Conservation (phyloP, 352 stramenopile genomes). For the Globisporangium heterothallicum region DNA sequence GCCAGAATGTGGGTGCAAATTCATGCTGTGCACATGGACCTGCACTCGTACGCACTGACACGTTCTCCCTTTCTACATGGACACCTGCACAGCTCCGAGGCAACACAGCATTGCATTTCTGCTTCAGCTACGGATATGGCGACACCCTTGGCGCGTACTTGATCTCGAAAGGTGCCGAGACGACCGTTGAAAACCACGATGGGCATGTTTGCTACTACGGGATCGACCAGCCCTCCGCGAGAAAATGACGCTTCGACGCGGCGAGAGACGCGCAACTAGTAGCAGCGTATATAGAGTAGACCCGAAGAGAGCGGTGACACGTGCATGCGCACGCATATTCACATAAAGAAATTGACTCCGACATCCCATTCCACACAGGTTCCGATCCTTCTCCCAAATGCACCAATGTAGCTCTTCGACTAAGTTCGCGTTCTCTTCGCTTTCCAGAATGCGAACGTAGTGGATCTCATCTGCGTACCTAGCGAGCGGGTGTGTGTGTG, state of each 20-base stretch:
- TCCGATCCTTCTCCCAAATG: no score
- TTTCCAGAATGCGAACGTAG: neutral
- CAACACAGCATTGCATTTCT: conserved; percentile 90
- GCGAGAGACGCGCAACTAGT: no score
- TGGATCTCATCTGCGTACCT: no score
- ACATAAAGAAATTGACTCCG: no score
- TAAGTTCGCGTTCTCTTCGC: neutral
- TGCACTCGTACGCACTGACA: no score
- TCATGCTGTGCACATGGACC: neutral
- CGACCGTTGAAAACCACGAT: conserved; percentile 60
- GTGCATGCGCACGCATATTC: no score
- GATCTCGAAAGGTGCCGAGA: conserved; percentile 83
- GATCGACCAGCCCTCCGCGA: conserved; percentile 33
- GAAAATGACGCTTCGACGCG: no score
- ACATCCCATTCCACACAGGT: no score
- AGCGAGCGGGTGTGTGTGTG: no score
- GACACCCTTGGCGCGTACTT: conserved; percentile 86
- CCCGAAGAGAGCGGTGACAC: neutral
- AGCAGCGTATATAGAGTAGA: neutral
- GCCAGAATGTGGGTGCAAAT: conserved; percentile 50
- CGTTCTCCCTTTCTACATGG: neutral
- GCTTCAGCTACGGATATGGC: conserved; percentile 86
- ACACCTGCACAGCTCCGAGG: conserved; percentile 38
- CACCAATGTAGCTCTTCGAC: neutral
- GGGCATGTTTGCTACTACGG: conserved; percentile 60